Conservation (phyloP, 2,329 filamentous ascomycete genomes). For the Zasmidium angulare region DNA sequence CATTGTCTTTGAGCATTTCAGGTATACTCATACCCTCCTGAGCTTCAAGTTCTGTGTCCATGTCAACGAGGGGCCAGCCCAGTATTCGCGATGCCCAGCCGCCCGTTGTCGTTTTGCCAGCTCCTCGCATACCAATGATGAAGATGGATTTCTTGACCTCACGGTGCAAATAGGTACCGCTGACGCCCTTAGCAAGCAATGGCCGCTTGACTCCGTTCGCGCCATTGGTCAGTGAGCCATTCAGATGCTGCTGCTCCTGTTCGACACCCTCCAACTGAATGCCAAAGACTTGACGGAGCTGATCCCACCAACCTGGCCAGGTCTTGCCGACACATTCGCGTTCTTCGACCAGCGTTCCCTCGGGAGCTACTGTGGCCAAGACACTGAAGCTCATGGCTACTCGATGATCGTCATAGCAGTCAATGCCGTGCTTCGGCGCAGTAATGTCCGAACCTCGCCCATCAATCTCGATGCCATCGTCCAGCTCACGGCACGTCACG, state of each 20-base stretch:
- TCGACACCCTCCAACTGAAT: conserved; percentile 77
- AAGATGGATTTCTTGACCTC: conserved; percentile 69
- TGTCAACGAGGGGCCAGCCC: conserved; percentile 75
- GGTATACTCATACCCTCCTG: conserved; percentile 75
- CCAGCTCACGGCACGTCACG: conserved; percentile 79
- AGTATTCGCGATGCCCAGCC: conserved; percentile 78
- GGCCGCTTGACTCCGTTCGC: conserved; percentile 36
- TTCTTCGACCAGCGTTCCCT: conserved; percentile 76
- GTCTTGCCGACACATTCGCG: conserved; percentile 95
- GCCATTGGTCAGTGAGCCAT: conserved; percentile 28
- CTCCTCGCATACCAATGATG: conserved; percentile 95
- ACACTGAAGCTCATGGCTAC: conserved; percentile 99
- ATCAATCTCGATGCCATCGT: conserved; percentile 85
- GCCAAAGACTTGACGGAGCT: conserved; percentile 73
- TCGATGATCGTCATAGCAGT: conserved; percentile 96
- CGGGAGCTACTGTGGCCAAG: conserved; percentile 68
- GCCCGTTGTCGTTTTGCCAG: conserved; percentile 92
- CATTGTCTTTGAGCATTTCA: conserved; percentile 73
- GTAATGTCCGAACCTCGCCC: conserved; percentile 54
- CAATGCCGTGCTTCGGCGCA: conserved; percentile 66
- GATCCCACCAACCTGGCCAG: conserved; percentile 99
- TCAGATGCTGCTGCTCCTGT: conserved; percentile 28
- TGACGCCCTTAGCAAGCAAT: conserved; percentile 26
- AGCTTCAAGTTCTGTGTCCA: conserved; percentile 83
- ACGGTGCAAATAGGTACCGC: conserved; percentile 28